Evolutionary conservation across 306 rosid species (phyloP), one percentile per base, ranked within the genome.

Genomic region (Rosa persica): DNA sequence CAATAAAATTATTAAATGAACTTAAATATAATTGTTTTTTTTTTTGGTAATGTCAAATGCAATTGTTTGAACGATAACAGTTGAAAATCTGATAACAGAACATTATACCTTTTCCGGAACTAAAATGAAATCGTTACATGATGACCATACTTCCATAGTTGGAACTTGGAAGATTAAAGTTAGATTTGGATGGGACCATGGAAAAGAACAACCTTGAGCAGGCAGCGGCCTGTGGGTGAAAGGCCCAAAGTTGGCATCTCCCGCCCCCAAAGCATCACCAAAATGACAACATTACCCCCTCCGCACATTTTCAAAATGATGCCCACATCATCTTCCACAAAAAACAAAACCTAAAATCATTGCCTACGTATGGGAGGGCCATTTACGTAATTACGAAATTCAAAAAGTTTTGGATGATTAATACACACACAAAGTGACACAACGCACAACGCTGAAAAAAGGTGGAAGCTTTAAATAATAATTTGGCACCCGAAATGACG

Each of bases 211-310:
- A 39, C 30, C 12, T 36, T 1, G n/a, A 49, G 70, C 60, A 10
- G 52, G 25, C 65, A 22, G 48, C n/a, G 43, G 64, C 65, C 65
- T 52, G 80, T 48, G 13, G 61, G 15, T 39, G 69, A 44, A 66
- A 39, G 75, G 42, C 48, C 72, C 65, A 25, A 48, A 17, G 17
- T 67, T 80, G 79, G 79, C 48, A 54, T 34, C 61, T 73, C 77
- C 75, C 70, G 70, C 79, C 79, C 43, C 62, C 60, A 25, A 67
- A n/a, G 49, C 76, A 44, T 16, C 12, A 1, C 0, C 2, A 5
- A 60, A 78, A 70, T 70, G 43, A 52, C 52, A 43, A 6, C 13
- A 42, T 2, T 43, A 6, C 20, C 51, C 77, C 38, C 36, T 19
- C 79, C 43, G 11, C 0, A 60, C 58, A 0, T 3, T 42, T 46